Conservation (phyloP, 768 basidiomycete genomes). For the Pulveroboletus frians region DNA sequence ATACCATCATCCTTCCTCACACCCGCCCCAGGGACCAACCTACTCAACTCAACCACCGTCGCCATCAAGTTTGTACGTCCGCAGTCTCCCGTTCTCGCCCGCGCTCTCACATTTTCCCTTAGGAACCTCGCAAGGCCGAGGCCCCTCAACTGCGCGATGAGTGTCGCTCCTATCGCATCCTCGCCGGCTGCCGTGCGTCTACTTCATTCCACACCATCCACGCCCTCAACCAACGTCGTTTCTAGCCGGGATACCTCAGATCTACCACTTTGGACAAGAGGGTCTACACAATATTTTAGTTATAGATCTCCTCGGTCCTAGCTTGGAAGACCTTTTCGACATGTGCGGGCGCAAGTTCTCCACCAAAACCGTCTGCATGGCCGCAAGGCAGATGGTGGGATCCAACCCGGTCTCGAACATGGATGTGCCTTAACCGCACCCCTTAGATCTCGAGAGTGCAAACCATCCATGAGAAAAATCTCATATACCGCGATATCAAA, state of each 20-base stretch:
- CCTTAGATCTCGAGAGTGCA: constrained; percentile 86
- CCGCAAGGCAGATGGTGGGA: constrained; percentile 91
- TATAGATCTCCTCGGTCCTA: constrained; percentile 95
- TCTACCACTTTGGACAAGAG: constrained; percentile 99
- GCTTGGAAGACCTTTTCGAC: constrained; percentile 96
- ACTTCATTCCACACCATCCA: constrained; percentile 3
- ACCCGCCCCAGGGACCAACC: constrained; percentile 71
- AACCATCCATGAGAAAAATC: constrained; percentile 98
- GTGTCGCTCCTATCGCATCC: constrained; percentile 93
- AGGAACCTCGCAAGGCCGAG: constrained; percentile 92
- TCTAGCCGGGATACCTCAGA: constrained; percentile 93
- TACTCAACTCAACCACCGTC: constrained; percentile 97
- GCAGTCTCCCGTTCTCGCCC: neutral
- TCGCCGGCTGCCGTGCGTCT: constrained; percentile 82
- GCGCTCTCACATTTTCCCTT: constrained; percentile 14
- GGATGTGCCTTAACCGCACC: constrained; percentile 2
- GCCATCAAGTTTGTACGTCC: constrained; percentile 98
- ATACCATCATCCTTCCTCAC: neutral
- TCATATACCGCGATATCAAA: constrained; percentile 99
- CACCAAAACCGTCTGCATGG: constrained; percentile 98
- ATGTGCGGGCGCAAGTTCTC: constrained; percentile 98
- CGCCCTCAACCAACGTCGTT: constrained; percentile 14
- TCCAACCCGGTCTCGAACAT: neutral
- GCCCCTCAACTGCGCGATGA: constrained; percentile 97
- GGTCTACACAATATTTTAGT: constrained; percentile 98